Percentiles rank a stretch among this genome's conserved stretches.
Conservation (phyloP, 2,329 filamentous ascomycete genomes). For the Penicillium palitans region DNA sequence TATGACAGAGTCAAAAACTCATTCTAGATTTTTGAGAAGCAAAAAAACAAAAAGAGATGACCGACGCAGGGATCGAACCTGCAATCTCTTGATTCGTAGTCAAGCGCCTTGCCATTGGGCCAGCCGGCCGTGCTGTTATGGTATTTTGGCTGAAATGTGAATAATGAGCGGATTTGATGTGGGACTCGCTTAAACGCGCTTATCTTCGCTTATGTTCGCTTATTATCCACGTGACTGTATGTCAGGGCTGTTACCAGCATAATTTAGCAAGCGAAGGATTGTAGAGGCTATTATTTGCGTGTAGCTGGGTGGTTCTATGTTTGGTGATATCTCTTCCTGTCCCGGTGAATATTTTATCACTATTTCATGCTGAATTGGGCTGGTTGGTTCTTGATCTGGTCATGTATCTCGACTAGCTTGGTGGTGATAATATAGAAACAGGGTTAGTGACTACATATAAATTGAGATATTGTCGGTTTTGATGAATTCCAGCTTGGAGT, state of each 20-base stretch:
- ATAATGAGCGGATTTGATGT: background rate
- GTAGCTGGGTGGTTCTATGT: rapidly evolving
- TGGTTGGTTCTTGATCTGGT: background rate
- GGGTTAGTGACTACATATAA: too few species aligned
- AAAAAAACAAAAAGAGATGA: conserved; percentile 28
- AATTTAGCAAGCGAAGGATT: background rate
- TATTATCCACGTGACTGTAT: background rate
- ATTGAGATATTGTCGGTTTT: too few species aligned
- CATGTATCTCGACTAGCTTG: background rate
- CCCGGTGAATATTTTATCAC: rapidly evolving
- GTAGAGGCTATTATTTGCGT: background rate
- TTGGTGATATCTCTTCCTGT: rapidly evolving
- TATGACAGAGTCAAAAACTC: background rate
- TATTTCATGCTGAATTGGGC: too few species aligned
- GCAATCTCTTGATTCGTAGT: conserved; percentile 56
- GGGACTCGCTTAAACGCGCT: background rate
- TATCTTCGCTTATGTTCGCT: background rate
- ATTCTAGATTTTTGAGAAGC: too few species aligned
- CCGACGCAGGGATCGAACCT: conserved; percentile 49
- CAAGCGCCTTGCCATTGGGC: conserved; percentile 54
- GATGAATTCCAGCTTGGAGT: rapidly evolving
- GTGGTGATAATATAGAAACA: background rate
- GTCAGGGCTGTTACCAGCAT: background rate
- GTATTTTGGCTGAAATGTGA: background rate
- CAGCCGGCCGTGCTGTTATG: conserved; percentile 30